These are phyloP conservation scores for Fusarium euwallaceae DNA, from an alignment of 2,329 filamentous ascomycete species.

Conservation along the genomic window DNA sequence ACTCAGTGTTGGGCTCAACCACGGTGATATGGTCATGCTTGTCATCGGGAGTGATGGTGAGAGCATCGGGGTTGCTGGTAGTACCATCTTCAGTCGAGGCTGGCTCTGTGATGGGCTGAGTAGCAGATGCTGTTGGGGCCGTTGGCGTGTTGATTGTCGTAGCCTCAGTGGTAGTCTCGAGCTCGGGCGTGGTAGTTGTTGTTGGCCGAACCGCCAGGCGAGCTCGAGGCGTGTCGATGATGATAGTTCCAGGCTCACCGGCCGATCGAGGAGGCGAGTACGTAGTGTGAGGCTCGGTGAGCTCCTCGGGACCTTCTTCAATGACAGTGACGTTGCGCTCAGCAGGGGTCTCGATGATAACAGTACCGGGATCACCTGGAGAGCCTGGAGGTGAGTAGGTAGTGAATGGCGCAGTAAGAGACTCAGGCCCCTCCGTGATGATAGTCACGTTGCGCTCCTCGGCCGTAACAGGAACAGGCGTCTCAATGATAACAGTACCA, in stretches of 20 bases:
- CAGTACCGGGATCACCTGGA: constrained; percentile 26
- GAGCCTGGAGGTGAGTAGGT: constrained; percentile 23
- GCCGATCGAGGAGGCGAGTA: not conserved
- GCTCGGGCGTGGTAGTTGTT: not conserved
- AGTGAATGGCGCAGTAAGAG: constrained; percentile 29
- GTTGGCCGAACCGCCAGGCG: not conserved
- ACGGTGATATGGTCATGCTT: constrained; percentile 30
- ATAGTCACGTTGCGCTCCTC: constrained; percentile 23
- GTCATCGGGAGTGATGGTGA: constrained; percentile 28
- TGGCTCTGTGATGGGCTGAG: not conserved
- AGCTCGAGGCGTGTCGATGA: constrained; percentile 26
- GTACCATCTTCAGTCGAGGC: not conserved
- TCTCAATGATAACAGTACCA: constrained; percentile 32
- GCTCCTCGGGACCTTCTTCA: not conserved
- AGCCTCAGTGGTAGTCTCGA: constrained; percentile 1
- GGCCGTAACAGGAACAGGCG: constrained; percentile 13
- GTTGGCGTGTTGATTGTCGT: not conserved
- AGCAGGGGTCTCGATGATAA: constrained; percentile 16
- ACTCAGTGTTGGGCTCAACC: constrained; percentile 32
- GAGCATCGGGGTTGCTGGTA: constrained; percentile 22
- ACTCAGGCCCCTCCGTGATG: constrained; percentile 24
- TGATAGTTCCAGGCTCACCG: constrained; percentile 15
- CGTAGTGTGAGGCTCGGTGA: not conserved
- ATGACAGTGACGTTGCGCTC: not conserved
- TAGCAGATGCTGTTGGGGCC: not conserved